These are phyloP conservation scores for Neurospora sp. DNA, from an alignment of 495 filamentous ascomycete genomes.

Conservation along the genomic window DNA sequence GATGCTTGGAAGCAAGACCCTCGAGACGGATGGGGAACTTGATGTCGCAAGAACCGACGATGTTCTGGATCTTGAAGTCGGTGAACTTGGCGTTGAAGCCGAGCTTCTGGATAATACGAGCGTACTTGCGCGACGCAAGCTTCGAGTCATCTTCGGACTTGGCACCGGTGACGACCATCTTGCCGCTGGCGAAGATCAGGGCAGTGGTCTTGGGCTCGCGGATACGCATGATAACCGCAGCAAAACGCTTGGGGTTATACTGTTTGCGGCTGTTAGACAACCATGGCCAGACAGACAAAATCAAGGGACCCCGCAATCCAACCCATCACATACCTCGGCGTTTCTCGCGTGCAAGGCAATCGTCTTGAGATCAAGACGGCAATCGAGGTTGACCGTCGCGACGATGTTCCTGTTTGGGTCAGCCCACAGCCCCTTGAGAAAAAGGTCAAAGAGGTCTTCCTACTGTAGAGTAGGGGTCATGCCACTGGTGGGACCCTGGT, in stretches of 20 bases:
- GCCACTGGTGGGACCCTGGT: constrained; percentile 36
- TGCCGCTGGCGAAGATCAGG: constrained; percentile 94
- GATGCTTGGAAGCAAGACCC: constrained; percentile 89
- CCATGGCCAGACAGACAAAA: constrained; percentile 28
- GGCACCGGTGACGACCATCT: constrained; percentile 99
- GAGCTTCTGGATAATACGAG: constrained; percentile 98
- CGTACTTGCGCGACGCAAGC: constrained; percentile 94
- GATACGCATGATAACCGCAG: constrained; percentile 99
- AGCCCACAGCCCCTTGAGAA: constrained; percentile 36
- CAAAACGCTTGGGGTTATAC: constrained; percentile 74
- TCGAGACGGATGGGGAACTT: constrained; percentile 98
- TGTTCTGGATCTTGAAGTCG: constrained; percentile 99
- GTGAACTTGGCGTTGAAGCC: constrained; percentile 99
- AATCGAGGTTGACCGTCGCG: constrained; percentile 97
- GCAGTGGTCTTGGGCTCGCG: constrained; percentile 98
- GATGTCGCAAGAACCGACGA: constrained; percentile 97
- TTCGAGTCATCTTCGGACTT: constrained; percentile 98
- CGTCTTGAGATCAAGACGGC: constrained; percentile 96
- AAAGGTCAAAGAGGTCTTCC: no score
- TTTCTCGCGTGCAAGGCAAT: constrained; percentile 97
- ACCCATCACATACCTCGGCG: constrained; percentile 51
- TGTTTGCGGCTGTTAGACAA: constrained; percentile 24
- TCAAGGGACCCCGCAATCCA: constrained; percentile 8
- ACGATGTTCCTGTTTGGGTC: constrained; percentile 90
- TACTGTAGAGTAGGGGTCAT: no score